Evolutionary conservation across 805 yeast genomes (phyloP).

Genomic region (Wickerhamiella vanderwaltii): DNA sequence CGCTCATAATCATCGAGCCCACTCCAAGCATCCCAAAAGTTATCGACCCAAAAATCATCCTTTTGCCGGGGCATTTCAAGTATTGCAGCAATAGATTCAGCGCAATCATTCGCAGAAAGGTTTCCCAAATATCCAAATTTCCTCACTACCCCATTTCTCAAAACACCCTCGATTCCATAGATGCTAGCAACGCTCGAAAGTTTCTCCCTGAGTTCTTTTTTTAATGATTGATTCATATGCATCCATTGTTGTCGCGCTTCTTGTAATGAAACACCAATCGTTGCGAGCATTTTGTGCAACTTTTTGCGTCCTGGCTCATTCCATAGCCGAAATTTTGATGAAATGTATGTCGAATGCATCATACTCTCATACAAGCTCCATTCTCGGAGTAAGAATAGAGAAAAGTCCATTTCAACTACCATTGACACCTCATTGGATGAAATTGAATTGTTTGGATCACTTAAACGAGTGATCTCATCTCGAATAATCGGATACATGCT

Average conservation of each 20-base stretch:
- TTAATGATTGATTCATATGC: conserved; percentile 71
- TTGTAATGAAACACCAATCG: conserved; percentile 85
- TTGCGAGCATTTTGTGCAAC: conserved; percentile 82
- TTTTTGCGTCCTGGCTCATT: conserved; percentile 81
- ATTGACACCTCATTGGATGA: conserved; percentile 31
- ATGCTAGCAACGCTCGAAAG: conserved; percentile 57
- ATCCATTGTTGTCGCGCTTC: conserved; percentile 90
- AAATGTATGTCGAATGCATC: conserved; percentile 79
- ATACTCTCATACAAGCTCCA: conserved; percentile 90
- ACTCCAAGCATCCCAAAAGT: conserved; percentile 62
- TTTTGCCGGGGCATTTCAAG: conserved; percentile 39
- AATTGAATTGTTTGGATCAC: conserved; percentile 25
- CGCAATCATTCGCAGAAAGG: conserved; percentile 84
- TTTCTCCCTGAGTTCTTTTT: conserved; percentile 55
- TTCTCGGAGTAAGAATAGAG: conserved; percentile 74
- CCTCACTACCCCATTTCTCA: conserved; percentile 75
- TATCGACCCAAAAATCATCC: conserved; percentile 60
- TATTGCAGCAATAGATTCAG: conserved; percentile 75
- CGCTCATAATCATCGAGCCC: conserved; percentile 42
- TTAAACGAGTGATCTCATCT: conserved; percentile 71
- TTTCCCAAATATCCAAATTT: conserved; percentile 81
- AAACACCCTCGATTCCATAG: conserved; percentile 72
- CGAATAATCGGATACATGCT: conserved; percentile 58
- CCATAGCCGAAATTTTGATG: conserved; percentile 79
- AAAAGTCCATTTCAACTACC: conserved; percentile 68